Conservation (phyloP, 2,329 filamentous ascomycete genomes). For the Dactylellina leptospora region DNA sequence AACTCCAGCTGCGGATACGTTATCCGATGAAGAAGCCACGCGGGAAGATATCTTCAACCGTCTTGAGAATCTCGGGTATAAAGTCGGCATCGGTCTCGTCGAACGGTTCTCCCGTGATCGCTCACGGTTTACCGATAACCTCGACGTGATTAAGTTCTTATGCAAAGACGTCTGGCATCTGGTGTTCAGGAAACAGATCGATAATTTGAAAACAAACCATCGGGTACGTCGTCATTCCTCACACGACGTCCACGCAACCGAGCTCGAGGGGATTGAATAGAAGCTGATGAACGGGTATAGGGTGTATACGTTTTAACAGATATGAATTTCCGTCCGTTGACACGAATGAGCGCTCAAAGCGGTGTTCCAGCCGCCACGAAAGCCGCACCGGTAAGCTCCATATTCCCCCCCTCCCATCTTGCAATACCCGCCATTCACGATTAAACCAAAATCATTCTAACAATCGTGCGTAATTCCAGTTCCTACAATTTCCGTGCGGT, state of each 20-base stretch:
- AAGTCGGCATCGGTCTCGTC: constrained; percentile 89
- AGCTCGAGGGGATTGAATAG: too few species aligned
- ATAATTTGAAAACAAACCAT: constrained; percentile 98
- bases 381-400: constrained; percentile 76
- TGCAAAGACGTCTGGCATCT: constrained; percentile 98
- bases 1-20: constrained; percentile 46
- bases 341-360: constrained; percentile 84
- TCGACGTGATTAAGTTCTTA: constrained; percentile 97
- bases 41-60: constrained; percentile 85
- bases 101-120: constrained; percentile 86
- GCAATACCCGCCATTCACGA: neutral
- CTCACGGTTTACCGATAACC: constrained; percentile 86
- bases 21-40: constrained; percentile 53
- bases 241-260: too few species aligned
- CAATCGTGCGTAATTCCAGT: constrained; percentile 64
- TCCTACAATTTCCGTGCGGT: constrained; percentile 94
- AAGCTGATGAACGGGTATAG: too few species aligned
- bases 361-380: constrained; percentile 72
- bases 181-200: constrained; percentile 94
- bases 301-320: constrained; percentile 97
- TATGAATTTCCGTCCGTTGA: constrained; percentile 86
- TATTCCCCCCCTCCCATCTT: neutral
- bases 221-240: too few species aligned
- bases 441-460: neutral
- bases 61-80: constrained; percentile 84